phyloP scores from a whole-genome alignment of 2,329 filamentous ascomycete species.

The Aspergillus ustus region DNA sequence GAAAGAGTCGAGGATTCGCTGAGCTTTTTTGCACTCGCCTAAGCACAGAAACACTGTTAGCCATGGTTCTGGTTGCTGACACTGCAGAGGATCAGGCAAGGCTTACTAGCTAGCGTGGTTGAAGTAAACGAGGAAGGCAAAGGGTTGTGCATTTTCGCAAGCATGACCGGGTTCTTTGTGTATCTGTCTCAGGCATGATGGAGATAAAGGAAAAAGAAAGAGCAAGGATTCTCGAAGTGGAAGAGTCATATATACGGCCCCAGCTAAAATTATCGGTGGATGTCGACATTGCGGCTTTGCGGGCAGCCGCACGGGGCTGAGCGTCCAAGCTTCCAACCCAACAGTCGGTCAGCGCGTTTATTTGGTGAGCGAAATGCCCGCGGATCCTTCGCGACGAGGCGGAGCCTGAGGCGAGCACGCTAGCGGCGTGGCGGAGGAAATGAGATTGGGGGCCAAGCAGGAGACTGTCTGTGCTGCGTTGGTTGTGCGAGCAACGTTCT shows the following conservation, averaged over 20 bases:
- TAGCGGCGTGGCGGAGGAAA: constrained; percentile 5
- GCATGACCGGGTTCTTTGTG: not conserved
- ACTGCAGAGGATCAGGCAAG: not conserved
- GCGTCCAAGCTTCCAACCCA: not conserved
- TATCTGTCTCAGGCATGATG: not conserved
- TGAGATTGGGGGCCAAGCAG: constrained; percentile 1
- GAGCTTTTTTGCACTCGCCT: constrained; percentile 20
- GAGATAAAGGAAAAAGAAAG: not conserved
- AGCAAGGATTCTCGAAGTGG: not conserved
- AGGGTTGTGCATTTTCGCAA: constrained; percentile 11
- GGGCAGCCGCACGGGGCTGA: not conserved
- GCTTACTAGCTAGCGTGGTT: constrained; percentile 2
- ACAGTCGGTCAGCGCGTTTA: not conserved
- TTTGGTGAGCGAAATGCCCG: not conserved
- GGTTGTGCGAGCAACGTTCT: not conserved
- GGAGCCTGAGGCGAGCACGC: not conserved
- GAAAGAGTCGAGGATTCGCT: constrained; percentile 14
- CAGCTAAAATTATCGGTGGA: not conserved
- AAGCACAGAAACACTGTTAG: not conserved
- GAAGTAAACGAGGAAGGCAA: constrained; percentile 3
- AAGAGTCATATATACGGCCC: not conserved
- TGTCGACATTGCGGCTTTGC: not conserved
- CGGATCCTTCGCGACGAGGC: not conserved
- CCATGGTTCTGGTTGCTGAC: not conserved
- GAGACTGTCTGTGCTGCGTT: not conserved